Base-by-base conservation (phyloP, 768 basidiomycete species). In the Scleroderma bovista region DNA sequence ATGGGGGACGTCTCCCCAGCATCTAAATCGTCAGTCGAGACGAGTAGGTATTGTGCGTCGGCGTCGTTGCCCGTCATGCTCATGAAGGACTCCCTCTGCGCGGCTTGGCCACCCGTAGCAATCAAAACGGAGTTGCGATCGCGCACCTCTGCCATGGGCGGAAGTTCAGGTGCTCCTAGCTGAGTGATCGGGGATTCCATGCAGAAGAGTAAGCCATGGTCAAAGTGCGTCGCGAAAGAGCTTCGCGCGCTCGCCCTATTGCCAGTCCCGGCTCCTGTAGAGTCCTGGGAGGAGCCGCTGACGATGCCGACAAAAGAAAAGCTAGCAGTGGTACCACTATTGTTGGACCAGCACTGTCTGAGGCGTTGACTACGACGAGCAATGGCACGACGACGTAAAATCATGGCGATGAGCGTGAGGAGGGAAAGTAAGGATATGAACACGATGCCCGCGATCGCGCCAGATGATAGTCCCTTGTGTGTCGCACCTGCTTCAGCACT, bases 191-290 rank as follows among this genome's bases (percentile, higher is more conserved):
- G 22, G 48, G 63, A 33, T 59, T 66, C 32, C 52, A 59, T n/a
- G 47, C 51, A 47, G 49, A 59, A 58, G 38, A 57, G 49, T 46
- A 60, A 54, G 11, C 70, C 70, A 19, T 75, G 75, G 47, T 81
- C 79, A 57, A 75, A 72, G n/a, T 74, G 77, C 16, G 83, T 84
- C 16, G 74, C 84, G 46, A 84, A 85, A 65, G 82, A 84, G 63
- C 83, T 84, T 44, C 81, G 72, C 3, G 69, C 62, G 42, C 67
- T 73, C 39, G 50, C 54, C 19, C 63, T 60, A 47, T 67, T 67
- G 13, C 47, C 36, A 15, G 53, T 48, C 2, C 52, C 47, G 33
- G 57, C 54, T 24, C 32, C 56, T 26, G 54, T 59, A 40, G 52
- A 52, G 37, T 47, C 46, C 16, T 36, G 49, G 29, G 58, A 50